Conservation (phyloP, 1,139 yeast species). For the Pichia sp. region DNA sequence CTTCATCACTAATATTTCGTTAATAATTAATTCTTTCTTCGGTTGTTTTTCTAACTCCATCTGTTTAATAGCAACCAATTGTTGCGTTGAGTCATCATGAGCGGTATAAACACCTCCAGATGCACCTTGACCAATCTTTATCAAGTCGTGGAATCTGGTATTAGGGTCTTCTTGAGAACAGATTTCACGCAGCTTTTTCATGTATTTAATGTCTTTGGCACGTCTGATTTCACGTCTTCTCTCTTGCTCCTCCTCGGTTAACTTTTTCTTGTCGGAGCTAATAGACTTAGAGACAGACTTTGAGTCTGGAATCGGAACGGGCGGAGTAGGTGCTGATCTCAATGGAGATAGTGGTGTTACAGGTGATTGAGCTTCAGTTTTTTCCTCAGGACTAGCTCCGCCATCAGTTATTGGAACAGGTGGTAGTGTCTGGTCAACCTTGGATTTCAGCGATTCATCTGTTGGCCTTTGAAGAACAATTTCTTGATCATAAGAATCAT, state of each 20-base stretch:
- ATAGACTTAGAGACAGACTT: constrained; percentile 4
- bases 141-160: constrained; percentile 53
- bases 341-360: neutral
- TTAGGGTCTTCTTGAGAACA: constrained; percentile 91
- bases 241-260: constrained; percentile 43
- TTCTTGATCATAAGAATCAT: constrained; percentile 4
- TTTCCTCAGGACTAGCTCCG: constrained; percentile 13
- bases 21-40: constrained; percentile 86
- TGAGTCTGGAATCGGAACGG: neutral
- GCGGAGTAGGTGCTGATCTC: neutral
- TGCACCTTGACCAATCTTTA: constrained; percentile 96
- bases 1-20: constrained; percentile 91
- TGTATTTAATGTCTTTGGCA: constrained; percentile 45
- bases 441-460: constrained; percentile 4
- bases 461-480: constrained; percentile 1
- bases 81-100: constrained; percentile 50
- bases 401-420: constrained; percentile 19
- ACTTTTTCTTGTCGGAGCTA: constrained; percentile 41
- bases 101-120: constrained; percentile 97
- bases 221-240: constrained; percentile 64
- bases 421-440: constrained; percentile 11
- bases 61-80: constrained; percentile 87
- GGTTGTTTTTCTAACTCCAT: constrained; percentile 93
- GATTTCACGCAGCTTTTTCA: constrained; percentile 62
- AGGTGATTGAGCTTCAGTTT: constrained; percentile 3